Evolutionary conservation across 1,284 basidiomycete species (phyloP).

Genomic region (Chalciporus sp.): DNA sequence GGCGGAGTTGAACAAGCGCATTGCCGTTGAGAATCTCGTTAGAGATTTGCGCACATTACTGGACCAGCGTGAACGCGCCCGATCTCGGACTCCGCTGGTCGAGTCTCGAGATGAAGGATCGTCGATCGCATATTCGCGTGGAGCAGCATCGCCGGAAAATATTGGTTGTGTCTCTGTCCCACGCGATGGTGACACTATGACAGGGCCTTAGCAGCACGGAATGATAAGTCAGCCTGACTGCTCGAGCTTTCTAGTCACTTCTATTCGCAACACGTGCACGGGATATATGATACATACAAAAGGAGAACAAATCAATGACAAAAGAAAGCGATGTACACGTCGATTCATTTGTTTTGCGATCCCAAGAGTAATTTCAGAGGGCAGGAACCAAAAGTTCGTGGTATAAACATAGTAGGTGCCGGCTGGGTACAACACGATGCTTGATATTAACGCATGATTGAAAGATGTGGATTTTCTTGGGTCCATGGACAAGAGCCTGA

Average conservation of each 20-base stretch:
- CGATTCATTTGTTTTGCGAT: conserved; percentile 18
- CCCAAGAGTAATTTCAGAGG: conserved; percentile 6
- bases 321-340: conserved; percentile 19
- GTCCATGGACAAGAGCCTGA: conserved; percentile 20
- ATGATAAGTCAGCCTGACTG: too few relatives aligned
- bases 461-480: conserved; percentile 19
- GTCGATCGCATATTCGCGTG: neutral
- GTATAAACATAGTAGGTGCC: conserved; percentile 28
- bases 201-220: too few relatives aligned
- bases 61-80: conserved; percentile 1
- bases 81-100: neutral
- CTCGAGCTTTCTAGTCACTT: neutral
- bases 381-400: conserved; percentile 12
- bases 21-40: conserved; percentile 23
- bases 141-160: neutral
- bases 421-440: conserved; percentile 32
- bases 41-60: conserved; percentile 17
- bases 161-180: neutral
- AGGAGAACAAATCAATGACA: conserved; percentile 23
- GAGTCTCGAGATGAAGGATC: neutral
- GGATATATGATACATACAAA: conserved; percentile 26
- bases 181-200: neutral
- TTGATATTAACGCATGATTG: conserved; percentile 30
- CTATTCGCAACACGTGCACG: conserved; percentile 1
- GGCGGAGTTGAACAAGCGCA: conserved; percentile 27